Base-by-base conservation (phyloP, 305 asterid genomes). In the Rubia tinctorum region DNA sequence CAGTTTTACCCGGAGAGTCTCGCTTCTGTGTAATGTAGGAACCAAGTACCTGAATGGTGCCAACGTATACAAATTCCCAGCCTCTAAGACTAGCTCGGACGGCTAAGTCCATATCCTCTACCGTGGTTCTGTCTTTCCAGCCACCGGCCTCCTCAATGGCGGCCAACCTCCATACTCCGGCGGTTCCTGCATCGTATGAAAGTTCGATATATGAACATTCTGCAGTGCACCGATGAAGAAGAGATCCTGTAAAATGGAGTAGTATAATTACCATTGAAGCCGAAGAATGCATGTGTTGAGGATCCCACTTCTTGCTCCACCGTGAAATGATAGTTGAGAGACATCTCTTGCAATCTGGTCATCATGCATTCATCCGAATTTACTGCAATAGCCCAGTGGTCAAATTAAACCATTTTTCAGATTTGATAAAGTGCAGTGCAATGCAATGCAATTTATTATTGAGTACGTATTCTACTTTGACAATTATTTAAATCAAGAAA, bases 291-390 rank as follows among this genome's bases (percentile, higher is more conserved):
- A 67, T 88, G 81, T 53, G 96, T 86, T 40, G 95, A 88, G n/a
- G 98, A 93, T n/a, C 98, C 98, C 0, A 93, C 98, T 93, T 91
- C 98, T 86, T 93, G 98, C 86, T 93, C 98, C 76, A 89, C 97
- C 0, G 86, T 80, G 75, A 93, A 93, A 78, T 93, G 98, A 78
- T 89, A 93, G 75, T 93, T 90, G 63, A 93, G 84, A 7, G 98
- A 91, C 97, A 93, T 93, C 76, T 93, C 97, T 86, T 93, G 98
- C 96, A 91, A 84, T 78, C 98, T 90, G 30, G 98, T 93, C 98
- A 93, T 87, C 87, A 93, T 72, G 76, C 98, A 93, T 86, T 93
- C 98, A 77, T 93, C 88, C 14, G 96, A 88, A 79, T 93, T 93
- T 66, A 90, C 98, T 93, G 86, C 40, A 17, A n/a, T 17, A 30